A percentile compares a stretch with the other conserved stretches of the same genome.
phyloP scores from a whole-genome alignment of 2,329 filamentous ascomycete genomes.

The Colletotrichum sublineola region DNA sequence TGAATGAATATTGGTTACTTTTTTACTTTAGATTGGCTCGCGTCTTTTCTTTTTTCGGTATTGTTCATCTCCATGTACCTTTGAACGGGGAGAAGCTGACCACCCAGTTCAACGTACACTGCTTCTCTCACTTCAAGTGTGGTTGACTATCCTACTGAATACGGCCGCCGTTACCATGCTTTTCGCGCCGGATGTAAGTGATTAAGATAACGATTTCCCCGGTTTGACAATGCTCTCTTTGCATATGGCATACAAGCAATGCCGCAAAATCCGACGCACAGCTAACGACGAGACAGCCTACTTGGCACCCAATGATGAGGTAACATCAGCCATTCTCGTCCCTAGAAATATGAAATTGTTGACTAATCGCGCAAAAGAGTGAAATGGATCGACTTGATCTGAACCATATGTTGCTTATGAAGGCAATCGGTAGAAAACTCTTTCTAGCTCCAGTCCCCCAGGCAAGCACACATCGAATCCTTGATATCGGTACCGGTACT shows the following conservation, averaged over 20 bases:
- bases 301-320: not conserved
- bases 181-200: slow-evolving; percentile 7
- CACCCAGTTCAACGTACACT: not conserved
- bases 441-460: slow-evolving; percentile 7
- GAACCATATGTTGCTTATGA: not conserved
- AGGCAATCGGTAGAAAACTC: not conserved
- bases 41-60: not conserved
- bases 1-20: no score
- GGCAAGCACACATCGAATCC: slow-evolving; percentile 51
- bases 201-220: no score
- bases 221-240: not conserved
- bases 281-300: not conserved
- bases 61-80: not conserved
- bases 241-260: no score
- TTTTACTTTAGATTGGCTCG: no score
- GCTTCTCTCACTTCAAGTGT: not conserved
- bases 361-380: not conserved
- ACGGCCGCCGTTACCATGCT: slow-evolving; percentile 12
- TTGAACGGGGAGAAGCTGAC: not conserved
- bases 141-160: slow-evolving; percentile 5
- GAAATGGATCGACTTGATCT: slow-evolving; percentile 33
- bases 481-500: slow-evolving; percentile 73
- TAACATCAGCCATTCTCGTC: not conserved
- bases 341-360: no score
- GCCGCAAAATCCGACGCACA: no score